Conservation (phyloP, 2,329 filamentous ascomycete species). For the Rhinocladiella mackenziei region DNA sequence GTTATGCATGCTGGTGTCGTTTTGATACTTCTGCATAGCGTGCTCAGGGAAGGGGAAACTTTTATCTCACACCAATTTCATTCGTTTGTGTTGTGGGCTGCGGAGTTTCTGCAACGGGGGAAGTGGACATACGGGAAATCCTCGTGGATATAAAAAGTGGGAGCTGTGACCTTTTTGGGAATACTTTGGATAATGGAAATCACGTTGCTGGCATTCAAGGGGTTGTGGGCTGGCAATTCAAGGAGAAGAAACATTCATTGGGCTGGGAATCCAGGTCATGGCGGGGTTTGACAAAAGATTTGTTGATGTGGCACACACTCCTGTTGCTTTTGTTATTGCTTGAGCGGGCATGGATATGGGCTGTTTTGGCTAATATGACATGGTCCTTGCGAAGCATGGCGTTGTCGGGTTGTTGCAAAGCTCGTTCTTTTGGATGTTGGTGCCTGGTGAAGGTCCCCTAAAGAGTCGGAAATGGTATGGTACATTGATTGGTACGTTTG, state of each 20-base stretch:
- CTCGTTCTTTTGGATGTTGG: too few relatives aligned
- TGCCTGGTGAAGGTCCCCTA: too few relatives aligned
- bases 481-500: not conserved
- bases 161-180: slow-evolving; percentile 2
- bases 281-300: slow-evolving; percentile 2
- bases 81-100: slow-evolving; percentile 11
- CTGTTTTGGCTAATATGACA: slow-evolving; percentile 14
- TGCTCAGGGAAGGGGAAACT: slow-evolving; percentile 5
- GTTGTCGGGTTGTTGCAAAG: slow-evolving; percentile 7
- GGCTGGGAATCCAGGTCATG: not conserved
- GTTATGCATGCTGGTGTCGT: slow-evolving; percentile 21
- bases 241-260: not conserved
- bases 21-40: slow-evolving; percentile 24
- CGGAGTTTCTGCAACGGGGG: slow-evolving; percentile 6
- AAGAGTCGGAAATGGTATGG: not conserved
- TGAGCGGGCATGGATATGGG: slow-evolving; percentile 15
- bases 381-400: slow-evolving; percentile 17
- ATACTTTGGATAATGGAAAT: not conserved
- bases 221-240: not conserved
- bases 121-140: slow-evolving; percentile 8
- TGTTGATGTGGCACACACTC: slow-evolving; percentile 2
- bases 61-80: slow-evolving; percentile 8
- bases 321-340: slow-evolving; percentile 8
- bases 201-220: slow-evolving; percentile 3
- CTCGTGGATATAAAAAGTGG: slow-evolving; percentile 14